A percentile compares a stretch with the other conserved stretches of the same genome.
Conservation (phyloP, 2,329 filamentous ascomycete genomes). For the Calonectria henricotiae region DNA sequence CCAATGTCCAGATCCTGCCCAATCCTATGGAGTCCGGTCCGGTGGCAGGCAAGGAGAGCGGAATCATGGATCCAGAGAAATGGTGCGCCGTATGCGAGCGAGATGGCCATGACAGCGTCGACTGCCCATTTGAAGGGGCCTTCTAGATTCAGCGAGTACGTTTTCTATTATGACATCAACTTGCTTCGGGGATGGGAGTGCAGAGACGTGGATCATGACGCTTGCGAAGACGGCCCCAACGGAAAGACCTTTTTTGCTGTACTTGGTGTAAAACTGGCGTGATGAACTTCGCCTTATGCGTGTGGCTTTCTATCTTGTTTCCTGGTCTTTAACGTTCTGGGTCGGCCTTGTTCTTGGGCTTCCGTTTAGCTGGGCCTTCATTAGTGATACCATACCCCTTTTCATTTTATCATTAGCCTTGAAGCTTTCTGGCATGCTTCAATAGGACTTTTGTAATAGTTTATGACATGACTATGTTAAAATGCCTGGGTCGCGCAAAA, state of each 20-base stretch:
- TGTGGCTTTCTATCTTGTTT: slow-evolving; percentile 44
- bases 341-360: slow-evolving; percentile 45
- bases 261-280: slow-evolving; percentile 50
- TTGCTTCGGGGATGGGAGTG: slow-evolving; percentile 29
- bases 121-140: slow-evolving; percentile 92
- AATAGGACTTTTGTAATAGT: slow-evolving; percentile 47
- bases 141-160: slow-evolving; percentile 64
- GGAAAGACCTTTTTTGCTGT: slow-evolving; percentile 40
- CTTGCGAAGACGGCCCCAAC: slow-evolving; percentile 27
- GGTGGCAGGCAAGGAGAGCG: slow-evolving; percentile 84
- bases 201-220: slow-evolving; percentile 43
- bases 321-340: slow-evolving; percentile 40
- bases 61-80: slow-evolving; percentile 85
- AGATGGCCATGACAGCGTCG: slow-evolving; percentile 96
- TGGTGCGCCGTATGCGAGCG: slow-evolving; percentile 98
- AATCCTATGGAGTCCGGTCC: slow-evolving; percentile 78
- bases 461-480: slow-evolving; percentile 41
- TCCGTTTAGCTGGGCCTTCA: slow-evolving; percentile 53
- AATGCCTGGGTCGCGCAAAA: background rate
- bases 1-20: slow-evolving; percentile 68
- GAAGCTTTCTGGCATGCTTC: slow-evolving; percentile 36
- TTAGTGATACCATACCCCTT: slow-evolving; percentile 58
- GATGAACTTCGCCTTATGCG: slow-evolving; percentile 50
- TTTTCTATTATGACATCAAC: slow-evolving; percentile 33
- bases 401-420: slow-evolving; percentile 45